These are phyloP conservation scores for Secale cereale DNA, from an alignment of 176 grass and related monocot species.

Conservation along the genomic window DNA sequence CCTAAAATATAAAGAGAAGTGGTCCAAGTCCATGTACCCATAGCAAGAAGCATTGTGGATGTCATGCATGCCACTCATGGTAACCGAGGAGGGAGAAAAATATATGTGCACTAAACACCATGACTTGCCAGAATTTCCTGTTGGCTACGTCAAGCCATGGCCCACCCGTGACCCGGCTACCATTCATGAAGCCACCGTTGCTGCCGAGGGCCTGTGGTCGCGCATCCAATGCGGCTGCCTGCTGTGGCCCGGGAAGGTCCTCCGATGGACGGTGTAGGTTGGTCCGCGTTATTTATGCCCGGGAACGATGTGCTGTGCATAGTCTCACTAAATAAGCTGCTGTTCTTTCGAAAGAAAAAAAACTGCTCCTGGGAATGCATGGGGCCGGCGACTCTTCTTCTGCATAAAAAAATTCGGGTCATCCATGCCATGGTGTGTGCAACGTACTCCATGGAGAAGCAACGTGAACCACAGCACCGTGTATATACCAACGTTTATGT, in stretches of 20 bases:
- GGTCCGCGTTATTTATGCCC: conserved; percentile 4
- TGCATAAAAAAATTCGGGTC: no score
- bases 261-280: background rate
- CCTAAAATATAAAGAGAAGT: background rate
- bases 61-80: background rate
- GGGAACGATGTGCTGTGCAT: background rate
- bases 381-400: no score
- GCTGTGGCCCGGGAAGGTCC: background rate
- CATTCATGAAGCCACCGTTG: background rate
- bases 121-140: background rate
- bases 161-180: background rate
- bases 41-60: conserved; percentile 9
- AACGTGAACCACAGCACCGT: no score
- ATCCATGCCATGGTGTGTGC: no score
- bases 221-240: conserved; percentile 9
- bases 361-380: no score
- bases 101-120: background rate
- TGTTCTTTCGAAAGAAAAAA: no score
- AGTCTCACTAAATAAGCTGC: background rate
- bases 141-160: conserved; percentile 27
- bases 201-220: background rate
- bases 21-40: background rate
- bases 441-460: no score
- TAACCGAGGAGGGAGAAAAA: background rate
- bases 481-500: no score